phyloP scores from a whole-genome alignment of 257 asterid species.

The Primulina tabacum region DNA sequence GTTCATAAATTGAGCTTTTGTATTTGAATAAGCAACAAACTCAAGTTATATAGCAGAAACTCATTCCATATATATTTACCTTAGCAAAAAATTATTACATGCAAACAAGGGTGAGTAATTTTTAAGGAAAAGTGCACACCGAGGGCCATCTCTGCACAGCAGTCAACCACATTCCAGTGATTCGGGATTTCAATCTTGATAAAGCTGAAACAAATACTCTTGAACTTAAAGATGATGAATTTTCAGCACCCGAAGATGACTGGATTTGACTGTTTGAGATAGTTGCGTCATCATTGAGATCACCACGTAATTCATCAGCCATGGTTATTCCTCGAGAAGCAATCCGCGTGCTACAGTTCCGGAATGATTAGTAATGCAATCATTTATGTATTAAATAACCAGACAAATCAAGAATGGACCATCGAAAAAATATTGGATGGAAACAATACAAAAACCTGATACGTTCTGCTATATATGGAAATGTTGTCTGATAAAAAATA shows the following conservation, averaged over 20 bases:
- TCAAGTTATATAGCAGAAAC: constrained; percentile 15
- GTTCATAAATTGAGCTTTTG: constrained; percentile 7
- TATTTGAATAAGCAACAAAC: background rate
- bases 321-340: constrained; percentile 76
- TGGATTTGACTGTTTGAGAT: constrained; percentile 38
- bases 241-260: constrained; percentile 39
- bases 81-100: constrained; percentile 6
- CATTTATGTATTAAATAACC: constrained; percentile 11
- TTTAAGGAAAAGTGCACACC: constrained; percentile 58
- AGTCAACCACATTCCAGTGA: constrained; percentile 54
- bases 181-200: constrained; percentile 64
- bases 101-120: constrained; percentile 21
- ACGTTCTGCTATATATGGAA: constrained; percentile 93
- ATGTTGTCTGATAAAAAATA: constrained; percentile 84
- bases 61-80: constrained; percentile 15
- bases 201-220: constrained; percentile 42
- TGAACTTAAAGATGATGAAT: constrained; percentile 37
- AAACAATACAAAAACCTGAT: constrained; percentile 50
- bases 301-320: constrained; percentile 58
- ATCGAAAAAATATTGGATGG: background rate
- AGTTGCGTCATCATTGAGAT: constrained; percentile 33
- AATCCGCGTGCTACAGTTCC: constrained; percentile 70
- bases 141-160: constrained; percentile 90
- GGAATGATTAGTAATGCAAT: constrained; percentile 22
- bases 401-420: constrained; percentile 11